These are phyloP conservation scores for Aristolochia fimbriata DNA, from an alignment of 164 flowering plant genomes.

Conservation along the genomic window DNA sequence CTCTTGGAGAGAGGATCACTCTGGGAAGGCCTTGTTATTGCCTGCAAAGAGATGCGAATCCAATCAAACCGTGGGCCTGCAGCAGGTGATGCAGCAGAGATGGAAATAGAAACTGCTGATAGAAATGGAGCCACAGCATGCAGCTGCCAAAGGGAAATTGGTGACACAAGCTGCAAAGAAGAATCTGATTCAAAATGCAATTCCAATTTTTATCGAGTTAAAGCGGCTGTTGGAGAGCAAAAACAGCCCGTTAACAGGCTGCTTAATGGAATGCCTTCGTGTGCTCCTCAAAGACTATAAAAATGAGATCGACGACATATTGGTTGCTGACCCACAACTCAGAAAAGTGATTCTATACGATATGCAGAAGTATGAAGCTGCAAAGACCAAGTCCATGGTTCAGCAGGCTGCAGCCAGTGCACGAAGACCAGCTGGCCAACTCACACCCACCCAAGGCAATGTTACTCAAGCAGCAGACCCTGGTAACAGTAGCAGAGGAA, in stretches of 20 bases:
- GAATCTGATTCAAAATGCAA: constrained; percentile 76
- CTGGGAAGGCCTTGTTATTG: no score
- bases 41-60: constrained; percentile 82
- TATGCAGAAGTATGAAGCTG: constrained; percentile 78
- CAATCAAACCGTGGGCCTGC: constrained; percentile 47
- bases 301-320: constrained; percentile 83
- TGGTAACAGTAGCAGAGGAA: constrained; percentile 3
- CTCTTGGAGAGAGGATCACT: no score
- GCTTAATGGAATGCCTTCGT: constrained; percentile 95
- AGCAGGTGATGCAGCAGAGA: constrained; percentile 40
- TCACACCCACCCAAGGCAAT: constrained; percentile 18
- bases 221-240: constrained; percentile 75
- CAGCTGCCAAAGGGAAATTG: constrained; percentile 54
- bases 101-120: constrained; percentile 59
- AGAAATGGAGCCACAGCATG: constrained; percentile 26
- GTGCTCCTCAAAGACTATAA: constrained; percentile 86
- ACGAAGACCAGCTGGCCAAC: constrained; percentile 20
- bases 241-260: constrained; percentile 84
- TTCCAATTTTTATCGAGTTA: constrained; percentile 91
- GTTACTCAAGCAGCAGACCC: background rate
- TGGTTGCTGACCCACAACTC: constrained; percentile 86
- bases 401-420: constrained; percentile 37
- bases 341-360: constrained; percentile 91
- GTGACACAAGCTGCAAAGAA: constrained; percentile 79
- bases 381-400: constrained; percentile 43